These are phyloP conservation scores for Somion occarium DNA, from an alignment of 1,284 basidiomycete species.

Conservation along the genomic window DNA sequence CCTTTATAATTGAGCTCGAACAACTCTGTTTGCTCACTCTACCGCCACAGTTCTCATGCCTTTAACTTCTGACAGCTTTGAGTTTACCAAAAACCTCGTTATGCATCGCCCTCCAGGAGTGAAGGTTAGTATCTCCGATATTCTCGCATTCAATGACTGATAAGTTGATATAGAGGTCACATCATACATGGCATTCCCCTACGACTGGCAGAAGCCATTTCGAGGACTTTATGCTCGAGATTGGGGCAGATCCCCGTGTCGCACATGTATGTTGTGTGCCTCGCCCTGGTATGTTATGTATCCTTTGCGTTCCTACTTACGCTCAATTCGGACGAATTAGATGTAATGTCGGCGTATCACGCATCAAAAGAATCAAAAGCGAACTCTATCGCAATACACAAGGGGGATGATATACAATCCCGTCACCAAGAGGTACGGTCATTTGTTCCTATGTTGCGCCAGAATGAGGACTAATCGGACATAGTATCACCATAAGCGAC, in stretches of 20 bases:
- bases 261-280: conserved; percentile 23
- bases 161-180: conserved; percentile 6
- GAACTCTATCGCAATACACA: not conserved
- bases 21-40: not conserved
- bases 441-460: too few relatives aligned
- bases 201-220: conserved; percentile 15
- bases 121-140: conserved; percentile 7
- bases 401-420: not conserved
- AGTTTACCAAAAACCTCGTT: not conserved
- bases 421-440: too few relatives aligned
- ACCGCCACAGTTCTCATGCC: not conserved
- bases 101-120: conserved; percentile 10
- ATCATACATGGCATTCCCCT: conserved; percentile 14
- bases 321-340: not conserved
- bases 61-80: not conserved
- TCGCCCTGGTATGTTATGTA: conserved; percentile 15
- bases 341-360: not conserved
- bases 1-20: conserved; percentile 7
- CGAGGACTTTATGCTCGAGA: conserved; percentile 24
- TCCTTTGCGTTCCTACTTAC: not conserved
- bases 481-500: too few relatives aligned
- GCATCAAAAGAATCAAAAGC: not conserved
- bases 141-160: not conserved
- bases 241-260: conserved; percentile 17
- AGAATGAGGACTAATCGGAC: too few relatives aligned